Conservation (phyloP, 2,329 filamentous ascomycete species). For the Exophiala phaeomuriformis region DNA sequence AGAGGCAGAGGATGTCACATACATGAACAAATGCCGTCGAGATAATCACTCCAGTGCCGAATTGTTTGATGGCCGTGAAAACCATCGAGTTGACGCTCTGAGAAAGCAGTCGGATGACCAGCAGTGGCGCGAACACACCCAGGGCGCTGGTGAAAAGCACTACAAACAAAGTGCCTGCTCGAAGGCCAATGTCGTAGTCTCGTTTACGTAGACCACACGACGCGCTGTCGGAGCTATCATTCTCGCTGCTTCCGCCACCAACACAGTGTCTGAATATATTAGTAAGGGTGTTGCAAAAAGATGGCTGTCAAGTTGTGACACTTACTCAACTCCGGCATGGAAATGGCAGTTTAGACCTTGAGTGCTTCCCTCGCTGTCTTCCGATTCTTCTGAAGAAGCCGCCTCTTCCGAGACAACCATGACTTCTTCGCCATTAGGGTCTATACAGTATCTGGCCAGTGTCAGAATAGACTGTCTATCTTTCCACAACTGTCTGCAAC, state of each 20-base stretch:
- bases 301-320: not conserved
- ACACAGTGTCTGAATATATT: conserved; percentile 46
- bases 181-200: conserved; percentile 60
- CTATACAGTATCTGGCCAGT: conserved; percentile 55
- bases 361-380: conserved; percentile 26
- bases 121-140: conserved; percentile 61
- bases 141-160: conserved; percentile 61
- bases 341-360: conserved; percentile 57
- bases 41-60: conserved; percentile 37
- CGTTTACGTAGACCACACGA: conserved; percentile 33
- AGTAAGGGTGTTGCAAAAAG: not conserved
- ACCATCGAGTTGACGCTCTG: conserved; percentile 42
- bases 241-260: conserved; percentile 35
- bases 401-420: conserved; percentile 41
- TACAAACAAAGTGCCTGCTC: conserved; percentile 65
- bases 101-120: conserved; percentile 53
- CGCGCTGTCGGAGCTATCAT: conserved; percentile 35
- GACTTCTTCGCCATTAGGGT: conserved; percentile 54
- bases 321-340: conserved; percentile 67
- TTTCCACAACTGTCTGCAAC: conserved; percentile 23
- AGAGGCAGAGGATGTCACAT: conserved; percentile 9
- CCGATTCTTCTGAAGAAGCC: conserved; percentile 7
- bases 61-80: conserved; percentile 61
- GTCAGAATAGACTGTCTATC: not conserved
- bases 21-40: conserved; percentile 38